Base-by-base conservation (phyloP, 192 early-diverging fungal genomes). In the Phlyctochytrium arcticum region DNA sequence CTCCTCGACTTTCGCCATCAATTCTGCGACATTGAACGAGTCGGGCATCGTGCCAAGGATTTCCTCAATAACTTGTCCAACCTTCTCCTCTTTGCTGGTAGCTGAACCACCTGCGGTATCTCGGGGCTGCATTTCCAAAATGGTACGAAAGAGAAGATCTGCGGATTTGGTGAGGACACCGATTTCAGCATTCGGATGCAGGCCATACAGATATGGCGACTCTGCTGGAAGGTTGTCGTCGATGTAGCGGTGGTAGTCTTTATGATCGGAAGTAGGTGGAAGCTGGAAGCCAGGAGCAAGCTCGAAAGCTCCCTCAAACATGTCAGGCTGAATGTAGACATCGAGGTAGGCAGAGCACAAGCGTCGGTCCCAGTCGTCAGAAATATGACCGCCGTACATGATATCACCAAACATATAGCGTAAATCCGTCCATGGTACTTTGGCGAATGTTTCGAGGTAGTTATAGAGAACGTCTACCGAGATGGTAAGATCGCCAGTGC, bases 321-420 rank as follows among this genome's bases (percentile, higher is more conserved):
- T 83, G 51, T 85, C 83, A 37, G 78, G 71, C 36, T 72, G 72
- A 15, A 86, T 34, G 54, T 86, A 86, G 6, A 76, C 75, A 59
- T 86, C 85, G 49, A 86, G 62, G 65, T 86, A 86, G 6, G 83
- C 63, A 7, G 81, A 80, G 68, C 85, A 86, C 31, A 86, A 67
- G 36, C 77, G 67, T 21, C 84, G 71, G 58, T 85, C 84, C 84
- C 81, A 85, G 50, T 85, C 85, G 53, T 86, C 85, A 6, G 83
- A 85, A 70, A 86, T 86, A 46, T 86, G 85, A n/a, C 85, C 85
- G 26, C 85, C 85, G 57, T 86, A 86, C 84, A 85, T 85, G 62
- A 85, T 85, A 50, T 85, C 82, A 15, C 85, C 85, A 75, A 86
- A 78, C 62, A 86, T 86, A 66, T 86, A 86, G 27, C 81, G 61